Conservation (phyloP, 306 rosid species). For the Vigna reflexopilosa region DNA sequence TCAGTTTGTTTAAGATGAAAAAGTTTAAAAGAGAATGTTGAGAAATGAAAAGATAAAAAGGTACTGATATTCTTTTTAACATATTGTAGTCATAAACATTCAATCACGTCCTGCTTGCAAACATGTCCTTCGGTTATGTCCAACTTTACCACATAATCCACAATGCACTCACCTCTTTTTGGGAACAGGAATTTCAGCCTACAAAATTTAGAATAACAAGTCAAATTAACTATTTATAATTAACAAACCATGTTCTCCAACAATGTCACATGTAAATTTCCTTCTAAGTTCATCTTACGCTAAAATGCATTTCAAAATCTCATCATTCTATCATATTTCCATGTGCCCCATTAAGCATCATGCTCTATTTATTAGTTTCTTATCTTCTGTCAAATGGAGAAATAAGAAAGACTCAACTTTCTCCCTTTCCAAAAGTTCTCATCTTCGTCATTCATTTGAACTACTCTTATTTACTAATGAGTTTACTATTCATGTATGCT, state of each 20-base stretch:
- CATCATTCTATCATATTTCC: neutral
- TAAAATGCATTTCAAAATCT: neutral
- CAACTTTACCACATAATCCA: constrained; percentile 17
- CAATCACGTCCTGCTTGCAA: neutral
- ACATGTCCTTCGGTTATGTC: constrained; percentile 38
- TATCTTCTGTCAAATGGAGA: neutral
- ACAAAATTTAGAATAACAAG: constrained; percentile 22
- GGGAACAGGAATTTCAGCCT: neutral
- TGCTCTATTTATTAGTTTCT: neutral
- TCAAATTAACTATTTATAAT: neutral
- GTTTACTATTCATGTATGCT: neutral
- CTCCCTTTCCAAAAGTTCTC: constrained; percentile 6
- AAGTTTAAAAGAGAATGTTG: no score
- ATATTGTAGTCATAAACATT: neutral
- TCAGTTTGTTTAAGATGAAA: no score
- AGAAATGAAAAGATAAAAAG: no score
- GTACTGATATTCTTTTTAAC: no score
- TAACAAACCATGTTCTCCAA: no score
- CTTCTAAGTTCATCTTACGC: neutral
- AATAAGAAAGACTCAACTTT: neutral
- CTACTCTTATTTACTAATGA: neutral
- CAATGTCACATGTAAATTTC: neutral
- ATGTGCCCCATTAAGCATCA: neutral
- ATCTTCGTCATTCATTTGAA: neutral
- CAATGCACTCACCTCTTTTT: constrained; percentile 32